Evolutionary conservation across 1,139 yeast genomes (phyloP).

Genomic region (Zygosaccharomyces pseudobailii): DNA sequence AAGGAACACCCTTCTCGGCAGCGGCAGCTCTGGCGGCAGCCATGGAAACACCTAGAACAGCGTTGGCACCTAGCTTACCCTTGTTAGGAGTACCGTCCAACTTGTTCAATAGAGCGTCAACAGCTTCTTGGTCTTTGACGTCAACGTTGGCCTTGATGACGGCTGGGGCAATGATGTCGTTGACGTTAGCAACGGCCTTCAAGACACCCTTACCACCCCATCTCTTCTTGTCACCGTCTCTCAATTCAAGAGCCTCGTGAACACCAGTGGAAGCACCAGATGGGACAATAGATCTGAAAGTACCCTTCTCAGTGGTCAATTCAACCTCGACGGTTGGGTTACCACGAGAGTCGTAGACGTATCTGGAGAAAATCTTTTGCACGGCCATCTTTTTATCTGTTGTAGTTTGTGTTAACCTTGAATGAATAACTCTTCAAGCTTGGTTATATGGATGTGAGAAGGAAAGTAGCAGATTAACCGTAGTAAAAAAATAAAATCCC

Average conservation of each 20-base stretch:
- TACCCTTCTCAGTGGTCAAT: conserved; percentile 76
- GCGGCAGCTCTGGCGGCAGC: conserved; percentile 96
- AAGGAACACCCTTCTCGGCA: conserved; percentile 80
- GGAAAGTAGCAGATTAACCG: background rate
- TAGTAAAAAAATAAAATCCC: background rate
- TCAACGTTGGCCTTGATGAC: conserved; percentile 67
- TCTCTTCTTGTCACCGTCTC: conserved; percentile 89
- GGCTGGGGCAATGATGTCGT: conserved; percentile 86
- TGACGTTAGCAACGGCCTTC: conserved; percentile 90
- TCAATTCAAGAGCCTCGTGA: conserved; percentile 91
- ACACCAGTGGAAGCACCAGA: conserved; percentile 96
- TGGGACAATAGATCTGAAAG: conserved; percentile 91
- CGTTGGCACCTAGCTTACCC: conserved; percentile 92
- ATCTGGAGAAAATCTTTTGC: conserved; percentile 76
- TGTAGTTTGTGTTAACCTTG: background rate
- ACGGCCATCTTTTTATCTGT: conserved; percentile 42
- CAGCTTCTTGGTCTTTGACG: conserved; percentile 69
- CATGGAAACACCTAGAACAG: conserved; percentile 90
- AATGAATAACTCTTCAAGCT: background rate
- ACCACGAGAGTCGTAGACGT: conserved; percentile 97
- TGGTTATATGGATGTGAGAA: background rate
- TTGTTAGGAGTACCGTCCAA: conserved; percentile 94
- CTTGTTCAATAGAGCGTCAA: conserved; percentile 70
- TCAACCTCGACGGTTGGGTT: conserved; percentile 98
- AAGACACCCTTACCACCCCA: conserved; percentile 96